These are phyloP conservation scores for Aegilops longissima DNA, from an alignment of 176 grass and related monocot genomes.

Conservation along the genomic window DNA sequence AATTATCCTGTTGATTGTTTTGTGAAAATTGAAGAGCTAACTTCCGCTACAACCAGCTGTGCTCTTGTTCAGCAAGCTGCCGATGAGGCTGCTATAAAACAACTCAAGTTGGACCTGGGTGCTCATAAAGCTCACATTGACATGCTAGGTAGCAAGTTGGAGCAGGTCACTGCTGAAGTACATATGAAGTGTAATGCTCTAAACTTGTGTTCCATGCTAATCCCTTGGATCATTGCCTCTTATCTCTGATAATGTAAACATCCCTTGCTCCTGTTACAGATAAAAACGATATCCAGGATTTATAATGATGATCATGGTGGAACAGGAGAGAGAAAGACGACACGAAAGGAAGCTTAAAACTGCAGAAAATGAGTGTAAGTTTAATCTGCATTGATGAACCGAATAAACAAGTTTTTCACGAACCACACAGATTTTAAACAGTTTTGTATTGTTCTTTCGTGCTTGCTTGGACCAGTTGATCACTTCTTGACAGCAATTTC, in stretches of 20 bases:
- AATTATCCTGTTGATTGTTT: slow-evolving; percentile 7
- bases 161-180: slow-evolving; percentile 51
- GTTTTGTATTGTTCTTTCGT: neutral
- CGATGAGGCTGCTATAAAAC: slow-evolving; percentile 55
- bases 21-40: slow-evolving; percentile 16
- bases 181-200: slow-evolving; percentile 61
- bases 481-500: neutral
- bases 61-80: slow-evolving; percentile 59
- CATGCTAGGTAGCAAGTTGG: slow-evolving; percentile 58
- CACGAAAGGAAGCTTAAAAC: slow-evolving; percentile 64
- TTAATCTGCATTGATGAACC: neutral
- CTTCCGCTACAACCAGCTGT: slow-evolving; percentile 54
- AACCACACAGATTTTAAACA: slow-evolving; percentile 1
- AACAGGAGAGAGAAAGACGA: slow-evolving; percentile 85
- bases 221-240: neutral
- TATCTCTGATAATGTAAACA: neutral
- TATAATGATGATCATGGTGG: slow-evolving; percentile 65
- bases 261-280: slow-evolving; percentile 38
- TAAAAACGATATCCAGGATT: slow-evolving; percentile 64
- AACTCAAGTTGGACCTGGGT: slow-evolving; percentile 56
- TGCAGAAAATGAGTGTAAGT: slow-evolving; percentile 79
- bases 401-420: neutral
- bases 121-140: slow-evolving; percentile 61
- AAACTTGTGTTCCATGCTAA: neutral
- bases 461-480: no score